Base-by-base conservation (phyloP, 345 rosid genomes). In the Aurinia saxatilis region DNA sequence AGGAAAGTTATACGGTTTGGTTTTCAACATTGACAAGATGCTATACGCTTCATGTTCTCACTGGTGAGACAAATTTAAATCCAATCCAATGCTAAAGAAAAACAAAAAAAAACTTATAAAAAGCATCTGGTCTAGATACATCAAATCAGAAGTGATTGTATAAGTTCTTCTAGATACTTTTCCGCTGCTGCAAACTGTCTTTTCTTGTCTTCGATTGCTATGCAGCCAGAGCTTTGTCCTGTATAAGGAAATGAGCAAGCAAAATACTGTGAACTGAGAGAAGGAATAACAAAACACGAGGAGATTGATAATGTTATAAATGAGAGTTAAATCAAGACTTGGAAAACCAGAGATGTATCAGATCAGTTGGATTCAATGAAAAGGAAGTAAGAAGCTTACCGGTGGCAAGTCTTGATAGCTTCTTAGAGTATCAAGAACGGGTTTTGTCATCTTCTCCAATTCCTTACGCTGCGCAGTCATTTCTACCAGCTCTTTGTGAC, bases 401-500 rank as follows among this genome's bases (percentile, higher is more conserved):
- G 97, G 97, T 16, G 97, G 97, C 66, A 92, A 78, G 76, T 92
- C 99, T 67, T 92, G 96, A 82, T 92, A 92, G 78, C 96, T 89
- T 74, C 96, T 81, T 72, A 92, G 68, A 42, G 96, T 90, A 71
- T 90, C 97, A 31, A 85, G 65, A 45, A 93, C 89, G 25, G 97
- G 99, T 51, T 87, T 90, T 2, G 99, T 93, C 80, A 81, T 84
- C 80, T 80, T 93, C 70, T 87, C 96, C 70, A 93, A 44, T 33
- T 93, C 97, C 71, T 85, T 87, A 34, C 83, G 75, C 74, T 93
- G 93, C 69, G 87, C 91, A 15, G 81, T 88, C 97, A 84, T 87
- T 63, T 87, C 96, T 57, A 87, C 96, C 64, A 93, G 69, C 36
- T 87, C 79, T 41, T 88, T 82, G 60, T 93, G 99, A 73, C 87